Percentiles rank a stretch among this genome's conserved stretches.
phyloP scores from a whole-genome alignment of 306 rosid species.

The Dryas alaskensis region DNA sequence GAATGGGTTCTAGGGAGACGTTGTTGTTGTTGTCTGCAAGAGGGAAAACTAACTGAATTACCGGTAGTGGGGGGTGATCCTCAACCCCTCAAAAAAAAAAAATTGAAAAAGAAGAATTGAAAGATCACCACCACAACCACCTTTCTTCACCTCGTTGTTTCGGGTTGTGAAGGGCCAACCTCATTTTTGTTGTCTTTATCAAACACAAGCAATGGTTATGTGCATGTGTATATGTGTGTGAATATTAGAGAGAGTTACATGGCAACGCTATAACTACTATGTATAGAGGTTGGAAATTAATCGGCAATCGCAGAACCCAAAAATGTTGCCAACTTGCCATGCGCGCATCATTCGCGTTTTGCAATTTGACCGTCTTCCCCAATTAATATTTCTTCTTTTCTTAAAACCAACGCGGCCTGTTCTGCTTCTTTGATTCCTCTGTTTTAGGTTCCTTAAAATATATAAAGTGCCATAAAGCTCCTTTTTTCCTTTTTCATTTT shows the following conservation, averaged over 20 bases:
- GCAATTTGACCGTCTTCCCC: not conserved
- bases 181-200: constrained; percentile 4
- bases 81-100: not conserved
- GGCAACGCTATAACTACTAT: not conserved
- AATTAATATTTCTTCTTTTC: not conserved
- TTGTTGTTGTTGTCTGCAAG: not conserved
- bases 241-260: not conserved
- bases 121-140: not conserved
- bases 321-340: not conserved
- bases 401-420: not conserved
- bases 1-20: not conserved
- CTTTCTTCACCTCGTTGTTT: not conserved
- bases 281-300: not conserved
- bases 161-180: constrained; percentile 25
- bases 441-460: too few species aligned
- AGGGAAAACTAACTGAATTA: constrained; percentile 23
- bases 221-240: not conserved
- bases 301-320: not conserved
- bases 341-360: constrained; percentile 8
- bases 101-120: not conserved
- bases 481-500: too few species aligned
- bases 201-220: not conserved
- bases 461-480: too few species aligned
- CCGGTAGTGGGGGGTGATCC: constrained; percentile 18
- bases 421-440: not conserved